A percentile compares a stretch with the other conserved stretches of the same genome.
phyloP scores from a whole-genome alignment of 2,329 filamentous ascomycete genomes.

The Penicillium brasilianum region DNA sequence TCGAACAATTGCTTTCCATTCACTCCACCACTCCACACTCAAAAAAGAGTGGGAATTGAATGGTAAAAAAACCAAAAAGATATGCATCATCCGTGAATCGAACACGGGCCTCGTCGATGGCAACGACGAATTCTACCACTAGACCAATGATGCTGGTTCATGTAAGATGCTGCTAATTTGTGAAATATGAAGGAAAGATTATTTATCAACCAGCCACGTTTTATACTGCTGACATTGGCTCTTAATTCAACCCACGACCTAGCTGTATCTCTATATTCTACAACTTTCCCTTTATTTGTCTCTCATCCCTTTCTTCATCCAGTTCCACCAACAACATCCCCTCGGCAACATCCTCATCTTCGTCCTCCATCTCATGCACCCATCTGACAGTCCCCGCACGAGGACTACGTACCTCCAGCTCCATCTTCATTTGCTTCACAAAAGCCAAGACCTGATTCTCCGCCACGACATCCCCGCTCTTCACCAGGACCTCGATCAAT shows the following conservation, averaged over 20 bases:
- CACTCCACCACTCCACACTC: too few species aligned
- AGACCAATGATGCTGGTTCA: conserved; percentile 47
- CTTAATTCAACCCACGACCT: not conserved
- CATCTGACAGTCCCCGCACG: conserved; percentile 56
- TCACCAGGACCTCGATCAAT: conserved; percentile 63
- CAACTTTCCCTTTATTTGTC: conserved; percentile 36
- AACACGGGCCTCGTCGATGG: conserved; percentile 54
- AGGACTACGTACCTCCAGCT: conserved; percentile 63
- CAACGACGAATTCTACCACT: conserved; percentile 54
- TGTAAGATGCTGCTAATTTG: not conserved
- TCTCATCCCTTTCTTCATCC: conserved; percentile 37
- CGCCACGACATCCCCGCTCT: conserved; percentile 55
- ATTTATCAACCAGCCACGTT: not conserved
- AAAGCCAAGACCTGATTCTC: conserved; percentile 62
- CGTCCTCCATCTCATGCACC: conserved; percentile 59
- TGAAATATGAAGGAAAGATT: too few species aligned
- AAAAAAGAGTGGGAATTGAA: not conserved
- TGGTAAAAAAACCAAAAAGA: conserved; percentile 8
- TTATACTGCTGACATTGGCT: not conserved
- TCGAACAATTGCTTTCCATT: not conserved
- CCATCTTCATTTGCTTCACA: conserved; percentile 72
- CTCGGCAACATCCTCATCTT: conserved; percentile 58
- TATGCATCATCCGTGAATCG: conserved; percentile 53
- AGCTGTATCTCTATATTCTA: not conserved
- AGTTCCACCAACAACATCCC: conserved; percentile 60